Evolutionary conservation across 2,329 filamentous ascomycete species (phyloP), one percentile per base, ranked within the genome.

Genomic region (Didymella sp.): DNA sequence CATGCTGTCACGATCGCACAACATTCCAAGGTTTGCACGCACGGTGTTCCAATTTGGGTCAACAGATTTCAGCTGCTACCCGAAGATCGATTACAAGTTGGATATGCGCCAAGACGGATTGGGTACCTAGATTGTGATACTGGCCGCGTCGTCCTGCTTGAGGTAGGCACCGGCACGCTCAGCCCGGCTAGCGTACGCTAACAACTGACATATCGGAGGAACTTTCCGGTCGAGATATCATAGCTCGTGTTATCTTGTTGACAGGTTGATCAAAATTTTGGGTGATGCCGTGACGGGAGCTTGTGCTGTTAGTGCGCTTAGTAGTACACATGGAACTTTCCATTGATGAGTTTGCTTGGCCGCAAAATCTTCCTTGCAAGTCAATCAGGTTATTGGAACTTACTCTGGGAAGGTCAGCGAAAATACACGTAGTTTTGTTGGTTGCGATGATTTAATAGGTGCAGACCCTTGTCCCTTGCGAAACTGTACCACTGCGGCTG

Each of bases 91-190:
- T 38, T 42, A 47, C 48, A 22, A 38, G 22, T 37, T 47, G 35
- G 35, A 47, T 51, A 57, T 57, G 47, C 54, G 48, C 47, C 48
- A 57, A 57, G 47, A 11, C 43, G 47, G 42, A 25, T 12, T 38
- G 19, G 48, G 21, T 11, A 43, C 15, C 22, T 35, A 46, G 41
- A 43, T 44, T 51, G 42, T 41, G 28, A 41, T 46, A 4, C 7
- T n/a, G 35, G 27, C 50, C 35, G 42, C 52, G 46, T 45, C 24
- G 46, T 50, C 52, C 12, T 45, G 45, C 46, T 50, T 42, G 19
- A 31, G 46, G 28, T 56, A 48, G 35, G 28, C 22, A 17, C n/a
- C 9, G 2, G 41, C 15, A 13, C 9, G 21, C 46, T 40, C 19
- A 25, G 17, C 40, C 21, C 9, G 30, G 35, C 46, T 56, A 42